Evolutionary conservation across 2,329 filamentous ascomycete genomes (phyloP), one percentile per base, ranked within the genome.

Genomic region (Aspergillus aculeatus): DNA sequence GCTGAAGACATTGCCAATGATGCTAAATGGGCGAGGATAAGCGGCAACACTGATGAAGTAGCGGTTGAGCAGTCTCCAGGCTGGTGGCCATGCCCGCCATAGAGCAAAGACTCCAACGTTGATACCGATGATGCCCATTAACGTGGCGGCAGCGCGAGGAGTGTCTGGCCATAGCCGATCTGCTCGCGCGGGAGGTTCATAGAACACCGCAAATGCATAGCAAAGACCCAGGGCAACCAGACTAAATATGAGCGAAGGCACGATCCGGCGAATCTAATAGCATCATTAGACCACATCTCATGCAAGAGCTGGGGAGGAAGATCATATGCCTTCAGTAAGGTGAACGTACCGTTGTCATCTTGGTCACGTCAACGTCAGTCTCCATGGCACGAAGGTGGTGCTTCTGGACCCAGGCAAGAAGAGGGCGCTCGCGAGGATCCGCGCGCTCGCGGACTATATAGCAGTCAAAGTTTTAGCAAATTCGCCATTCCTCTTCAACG

Each of bases 61-160:
- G 55, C 80, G 82, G 62, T 84, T 87, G 62, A 86, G 76, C 23
- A 81, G 59, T 29, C 77, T 76, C 84, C 84, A 87, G 24, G 83
- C 68, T 0, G 81, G 81, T 16, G 83, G 83, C 31, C 58, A 65
- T 24, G 75, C 56, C 56, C 80, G 81, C 81, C 84, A 85, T 57
- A 80, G 64, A n/a, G 81, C 44, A 59, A 81, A 84, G n/a, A 84
- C 71, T 10, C 74, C 65, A 19, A 80, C 26, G 62, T 87, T 86
- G 47, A 78, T 57, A n/a, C 73, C 76, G 26, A 86, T 75, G 23
- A 88, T 71, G 2, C 74, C 76, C 51, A 76, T 68, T 11, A 84
- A 73, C 3, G 86, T 84, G 6, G 83, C 81, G 3, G 79, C 77
- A 2, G 83, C 78, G 3, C 82, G 81, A 29, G 81, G 79, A 3